Base-by-base conservation (phyloP, 768 basidiomycete species). In the Suillus plorans region DNA sequence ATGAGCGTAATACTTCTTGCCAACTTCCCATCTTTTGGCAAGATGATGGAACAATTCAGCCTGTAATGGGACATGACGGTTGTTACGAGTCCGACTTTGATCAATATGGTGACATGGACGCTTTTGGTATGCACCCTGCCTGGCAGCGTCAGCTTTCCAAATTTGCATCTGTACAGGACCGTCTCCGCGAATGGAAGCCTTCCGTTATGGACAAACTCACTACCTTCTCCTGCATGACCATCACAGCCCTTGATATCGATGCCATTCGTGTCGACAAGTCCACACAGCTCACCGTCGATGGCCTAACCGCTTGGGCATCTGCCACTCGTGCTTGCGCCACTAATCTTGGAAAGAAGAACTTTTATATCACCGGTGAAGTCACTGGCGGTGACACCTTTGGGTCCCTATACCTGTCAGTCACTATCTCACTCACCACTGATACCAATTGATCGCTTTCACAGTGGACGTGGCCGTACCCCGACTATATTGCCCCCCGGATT, bases 51-150 rank as follows among this genome's bases (percentile, higher is more conserved):
- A 82, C 82, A 0, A 78, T 86, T 58, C 67, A 69, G 34, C 2
- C 64, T 9, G 79, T 91, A 68, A 78, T 84, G 10, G 76, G 85
- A n/a, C 77, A 87, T 62, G 78, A 83, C 58, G 95, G 95, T 22
- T 97, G 95, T 76, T 80, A 89, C 67, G 74, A 78, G 16, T 95
- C 92, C 20, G 94, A 95, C 67, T 96, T 97, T 69, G 95, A 97
- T 77, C 95, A 97, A 66, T 97, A 91, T 69, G 95, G 95, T 67
- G 95, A 97, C 78, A 94, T 94, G 87, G 95, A 97, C 76, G 95
- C 95, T 67, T 97, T 97, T 73, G 95, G 95, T 89, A 94, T 97
- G 37, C 92, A 94, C 78, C 92, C 91, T 53, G 90, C 93, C 79
- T 95, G 88, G 91, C 86, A 97, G 73, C 95, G 95, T 83, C 92